Evolutionary conservation across 1,284 basidiomycete species (phyloP).

Genomic region (Phylloboletellus chloephorus): DNA sequence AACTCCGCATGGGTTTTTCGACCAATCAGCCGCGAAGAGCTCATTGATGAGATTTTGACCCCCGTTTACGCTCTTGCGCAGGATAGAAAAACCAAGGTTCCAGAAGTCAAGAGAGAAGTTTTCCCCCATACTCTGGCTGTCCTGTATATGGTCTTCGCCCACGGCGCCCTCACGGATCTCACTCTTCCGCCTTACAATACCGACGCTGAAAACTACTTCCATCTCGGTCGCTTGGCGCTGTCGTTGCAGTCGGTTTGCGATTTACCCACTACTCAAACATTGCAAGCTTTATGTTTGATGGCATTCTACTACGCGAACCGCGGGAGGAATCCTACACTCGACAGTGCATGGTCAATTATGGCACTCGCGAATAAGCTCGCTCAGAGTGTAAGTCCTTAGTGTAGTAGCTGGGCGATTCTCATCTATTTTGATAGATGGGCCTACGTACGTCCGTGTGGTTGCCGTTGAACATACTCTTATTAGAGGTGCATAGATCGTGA

Average conservation of each 20-base stretch:
- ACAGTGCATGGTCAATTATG: constrained; percentile 47
- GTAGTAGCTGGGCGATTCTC: constrained; percentile 5
- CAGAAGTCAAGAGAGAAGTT: constrained; percentile 27
- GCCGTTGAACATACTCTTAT: constrained; percentile 7
- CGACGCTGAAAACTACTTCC: constrained; percentile 58
- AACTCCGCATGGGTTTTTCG: constrained; percentile 57
- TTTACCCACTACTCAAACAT: constrained; percentile 54
- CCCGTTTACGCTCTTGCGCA: constrained; percentile 54
- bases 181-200: constrained; percentile 54
- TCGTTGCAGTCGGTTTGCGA: constrained; percentile 58
- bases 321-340: constrained; percentile 46
- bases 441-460: constrained; percentile 40
- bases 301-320: constrained; percentile 51
- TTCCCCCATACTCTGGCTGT: constrained; percentile 53
- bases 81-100: constrained; percentile 33
- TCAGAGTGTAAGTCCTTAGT: constrained; percentile 45
- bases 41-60: constrained; percentile 56
- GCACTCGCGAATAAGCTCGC: constrained; percentile 51
- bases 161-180: constrained; percentile 59
- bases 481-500: constrained; percentile 51
- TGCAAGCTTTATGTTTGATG: constrained; percentile 56
- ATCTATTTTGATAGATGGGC: constrained; percentile 40
- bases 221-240: constrained; percentile 51
- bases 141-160: constrained; percentile 53
- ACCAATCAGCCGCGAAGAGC: constrained; percentile 58